Base-by-base conservation (phyloP, 2,329 filamentous ascomycete genomes). In the Chrysoporthe puriensis region DNA sequence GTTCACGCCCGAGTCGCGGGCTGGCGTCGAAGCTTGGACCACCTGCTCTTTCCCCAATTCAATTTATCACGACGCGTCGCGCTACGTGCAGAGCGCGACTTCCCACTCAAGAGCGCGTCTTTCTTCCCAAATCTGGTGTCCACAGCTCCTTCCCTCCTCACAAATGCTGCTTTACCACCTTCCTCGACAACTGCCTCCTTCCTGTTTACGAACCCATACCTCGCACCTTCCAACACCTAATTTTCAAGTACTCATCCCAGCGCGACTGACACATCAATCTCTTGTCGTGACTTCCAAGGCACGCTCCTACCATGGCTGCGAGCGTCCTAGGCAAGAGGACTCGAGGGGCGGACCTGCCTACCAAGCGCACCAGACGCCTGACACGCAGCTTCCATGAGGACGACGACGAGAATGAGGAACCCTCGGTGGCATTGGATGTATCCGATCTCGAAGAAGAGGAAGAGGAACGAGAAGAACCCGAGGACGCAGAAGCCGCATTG, bases 321-420 rank as follows among this genome's bases (percentile, higher is more conserved):
- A 72, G 72, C 43, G 71, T 72, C 21, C 68, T 77, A 14, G 75
- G 76, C 69, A 77, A 77, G 74, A 76, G 76, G 68, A 76, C 74
- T 32, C 71, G 68, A 14, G 62, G n/a, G n/a, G 43, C 34, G 40
- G 62, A 60, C 18, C 73, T 77, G 44, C 81, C 83, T 54, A 73
- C 77, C 52, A 88, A 87, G 72, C 79, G 82, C 71, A 77, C 80
- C 62, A 81, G 84, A 70, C 80, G 82, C 36, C 76, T 79, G 54
- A 81, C 78, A 67, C 80, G 77, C 70, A 79, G 74, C 71, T 77
- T 75, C 70, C 74, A 76, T 58, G 46, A 57, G 16, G 83, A 86
- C 73, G 88, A 90, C 72, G 87, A 91, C 72, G 91, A 94, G 77
- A 91, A 93, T 72, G 81, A 86, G 70, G 88, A 91, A 66, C 87